These are phyloP conservation scores for Chernovozyma aurita DNA, from an alignment of 1,139 yeast species.

Conservation along the genomic window DNA sequence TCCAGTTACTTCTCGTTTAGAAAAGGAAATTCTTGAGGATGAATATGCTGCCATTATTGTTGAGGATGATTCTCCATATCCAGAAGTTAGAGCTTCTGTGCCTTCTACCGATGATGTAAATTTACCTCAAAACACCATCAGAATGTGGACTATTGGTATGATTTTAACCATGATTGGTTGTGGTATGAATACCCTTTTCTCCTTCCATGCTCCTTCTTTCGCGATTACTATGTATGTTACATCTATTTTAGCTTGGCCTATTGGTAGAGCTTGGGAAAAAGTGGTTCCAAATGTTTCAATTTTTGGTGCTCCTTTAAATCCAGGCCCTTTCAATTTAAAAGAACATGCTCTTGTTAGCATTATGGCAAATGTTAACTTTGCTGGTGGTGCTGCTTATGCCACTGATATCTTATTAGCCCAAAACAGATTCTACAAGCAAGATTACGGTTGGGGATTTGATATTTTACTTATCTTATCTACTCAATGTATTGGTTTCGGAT, in stretches of 20 bases:
- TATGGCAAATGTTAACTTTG: constrained; percentile 56
- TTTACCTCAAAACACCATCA: constrained; percentile 55
- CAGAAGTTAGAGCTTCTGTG: constrained; percentile 69
- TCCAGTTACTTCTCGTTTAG: constrained; percentile 29
- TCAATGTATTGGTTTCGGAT: constrained; percentile 60
- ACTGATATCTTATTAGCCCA: constrained; percentile 58
- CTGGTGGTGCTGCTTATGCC: constrained; percentile 58
- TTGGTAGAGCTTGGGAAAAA: constrained; percentile 50
- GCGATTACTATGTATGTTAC: constrained; percentile 52
- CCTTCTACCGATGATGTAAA: constrained; percentile 55
- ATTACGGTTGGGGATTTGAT: constrained; percentile 35
- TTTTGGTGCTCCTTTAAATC: constrained; percentile 46
- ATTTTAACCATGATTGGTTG: constrained; percentile 57
- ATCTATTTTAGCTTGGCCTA: constrained; percentile 59
- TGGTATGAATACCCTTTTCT: constrained; percentile 56
- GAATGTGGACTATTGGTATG: constrained; percentile 57
- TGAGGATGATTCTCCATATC: constrained; percentile 58
- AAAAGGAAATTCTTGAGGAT: constrained; percentile 26
- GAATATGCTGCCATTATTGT: constrained; percentile 41
- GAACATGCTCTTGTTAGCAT: constrained; percentile 64
- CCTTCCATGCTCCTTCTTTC: constrained; percentile 55
- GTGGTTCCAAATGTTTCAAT: constrained; percentile 45
- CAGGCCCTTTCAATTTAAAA: constrained; percentile 61
- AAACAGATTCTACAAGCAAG: constrained; percentile 44
- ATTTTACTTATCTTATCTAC: constrained; percentile 50